These are phyloP conservation scores for Cryptomeria japonica DNA, from an alignment of 75 land plant species.

Conservation along the genomic window DNA sequence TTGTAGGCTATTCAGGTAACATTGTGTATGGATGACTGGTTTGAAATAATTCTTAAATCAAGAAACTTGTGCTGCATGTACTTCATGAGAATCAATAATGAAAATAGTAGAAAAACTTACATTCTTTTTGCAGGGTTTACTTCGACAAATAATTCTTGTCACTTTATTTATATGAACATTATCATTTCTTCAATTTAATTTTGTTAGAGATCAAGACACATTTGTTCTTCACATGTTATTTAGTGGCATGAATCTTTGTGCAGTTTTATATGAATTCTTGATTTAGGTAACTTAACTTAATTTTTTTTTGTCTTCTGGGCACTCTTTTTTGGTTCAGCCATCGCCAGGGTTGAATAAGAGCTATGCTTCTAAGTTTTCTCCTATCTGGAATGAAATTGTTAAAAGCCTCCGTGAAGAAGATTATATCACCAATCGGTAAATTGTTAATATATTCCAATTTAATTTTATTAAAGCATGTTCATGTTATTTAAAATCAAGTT, in stretches of 20 bases:
- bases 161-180: neutral
- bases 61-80: neutral
- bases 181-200: neutral
- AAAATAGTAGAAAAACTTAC: neutral
- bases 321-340: conserved; percentile 15
- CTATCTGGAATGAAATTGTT: conserved; percentile 94
- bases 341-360: conserved; percentile 32
- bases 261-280: neutral
- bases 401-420: conserved; percentile 92
- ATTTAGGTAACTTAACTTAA: neutral
- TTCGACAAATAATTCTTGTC: neutral
- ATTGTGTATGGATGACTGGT: neutral
- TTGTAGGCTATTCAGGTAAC: neutral
- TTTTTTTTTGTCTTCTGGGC: neutral
- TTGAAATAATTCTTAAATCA: neutral
- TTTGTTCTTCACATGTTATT: neutral
- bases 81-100: neutral
- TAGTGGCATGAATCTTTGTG: neutral
- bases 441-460: neutral
- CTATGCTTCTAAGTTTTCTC: conserved; percentile 81
- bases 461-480: neutral
- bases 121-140: neutral
- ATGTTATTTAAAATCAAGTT: conserved; percentile 2
- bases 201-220: neutral
- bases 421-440: conserved; percentile 79